phyloP scores from a whole-genome alignment of 108 stramenopile species.

The Schizochytrium sp. region DNA sequence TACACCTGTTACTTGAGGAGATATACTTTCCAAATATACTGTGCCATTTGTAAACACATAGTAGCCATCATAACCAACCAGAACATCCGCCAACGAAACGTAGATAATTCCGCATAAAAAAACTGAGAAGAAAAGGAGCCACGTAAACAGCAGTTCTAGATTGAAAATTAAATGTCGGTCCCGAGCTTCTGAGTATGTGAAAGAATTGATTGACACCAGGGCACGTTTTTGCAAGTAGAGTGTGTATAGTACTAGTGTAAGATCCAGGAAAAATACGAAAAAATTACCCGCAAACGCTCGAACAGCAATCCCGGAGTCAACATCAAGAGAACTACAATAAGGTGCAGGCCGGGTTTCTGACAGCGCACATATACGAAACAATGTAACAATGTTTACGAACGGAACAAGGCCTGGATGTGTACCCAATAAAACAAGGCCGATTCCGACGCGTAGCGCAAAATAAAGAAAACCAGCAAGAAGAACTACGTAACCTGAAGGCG shows the following conservation, averaged over 20 bases:
- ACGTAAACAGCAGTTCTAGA: neutral
- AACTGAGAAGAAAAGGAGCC: neutral
- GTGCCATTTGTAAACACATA: neutral
- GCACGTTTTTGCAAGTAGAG: neutral
- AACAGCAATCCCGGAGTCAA: neutral
- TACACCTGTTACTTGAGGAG: neutral
- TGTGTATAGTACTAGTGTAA: neutral
- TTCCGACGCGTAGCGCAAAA: neutral
- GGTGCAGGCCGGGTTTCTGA: neutral
- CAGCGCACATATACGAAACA: neutral
- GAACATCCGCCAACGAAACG: neutral
- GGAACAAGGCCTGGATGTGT: conserved; percentile 4
- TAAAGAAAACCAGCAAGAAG: neutral
- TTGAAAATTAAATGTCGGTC: neutral
- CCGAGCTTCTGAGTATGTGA: conserved; percentile 21
- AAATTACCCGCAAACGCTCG: neutral
- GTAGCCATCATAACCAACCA: conserved; percentile 29
- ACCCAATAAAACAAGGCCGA: neutral
- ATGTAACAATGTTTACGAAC: neutral
- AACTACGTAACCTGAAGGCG: neutral
- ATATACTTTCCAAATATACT: neutral
- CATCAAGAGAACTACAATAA: conserved; percentile 37
- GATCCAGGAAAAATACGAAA: neutral
- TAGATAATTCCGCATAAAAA: conserved; percentile 31
- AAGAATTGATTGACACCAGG: neutral